A percentile compares a stretch with the other conserved stretches of the same genome.
phyloP scores from a whole-genome alignment of 495 filamentous ascomycete species.

The Bryoglossum gracile region DNA sequence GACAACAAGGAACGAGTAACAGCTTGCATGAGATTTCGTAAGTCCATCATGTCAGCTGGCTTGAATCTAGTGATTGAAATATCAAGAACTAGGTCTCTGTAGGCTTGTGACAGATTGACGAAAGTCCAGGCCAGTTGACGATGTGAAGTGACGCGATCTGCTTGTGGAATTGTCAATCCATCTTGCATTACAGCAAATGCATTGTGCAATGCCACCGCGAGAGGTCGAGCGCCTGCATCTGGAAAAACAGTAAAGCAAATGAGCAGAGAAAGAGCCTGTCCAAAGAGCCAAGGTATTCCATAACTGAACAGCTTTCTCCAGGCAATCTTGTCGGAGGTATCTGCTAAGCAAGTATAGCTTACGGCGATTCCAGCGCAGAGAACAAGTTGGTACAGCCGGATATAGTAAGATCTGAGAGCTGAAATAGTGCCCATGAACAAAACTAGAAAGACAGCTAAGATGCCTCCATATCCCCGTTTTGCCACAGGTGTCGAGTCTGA shows the following conservation, averaged over 20 bases:
- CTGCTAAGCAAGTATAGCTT: constrained; percentile 44
- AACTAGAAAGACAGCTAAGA: constrained; percentile 45
- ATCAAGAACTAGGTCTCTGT: constrained; percentile 48
- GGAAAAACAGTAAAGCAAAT: constrained; percentile 40
- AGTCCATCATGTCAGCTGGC: constrained; percentile 37
- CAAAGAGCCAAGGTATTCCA: constrained; percentile 49
- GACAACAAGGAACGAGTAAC: constrained; percentile 41
- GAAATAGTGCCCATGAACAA: constrained; percentile 43
- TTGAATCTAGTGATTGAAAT: constrained; percentile 42
- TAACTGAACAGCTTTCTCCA: constrained; percentile 44
- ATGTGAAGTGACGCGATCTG: constrained; percentile 29
- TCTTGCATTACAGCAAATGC: constrained; percentile 36
- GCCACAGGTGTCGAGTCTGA: constrained; percentile 39
- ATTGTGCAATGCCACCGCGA: constrained; percentile 39
- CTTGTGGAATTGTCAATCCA: constrained; percentile 37
- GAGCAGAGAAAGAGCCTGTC: constrained; percentile 42
- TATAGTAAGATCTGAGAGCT: constrained; percentile 44
- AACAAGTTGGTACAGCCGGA: constrained; percentile 46
- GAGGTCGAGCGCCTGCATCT: constrained; percentile 44
- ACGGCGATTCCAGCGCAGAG: constrained; percentile 49
- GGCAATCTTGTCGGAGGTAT: constrained; percentile 33
- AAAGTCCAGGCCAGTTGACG: constrained; percentile 39
- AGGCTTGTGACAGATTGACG: constrained; percentile 46
- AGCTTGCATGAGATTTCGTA: constrained; percentile 47
- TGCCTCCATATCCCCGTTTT: constrained; percentile 42